phyloP scores from a whole-genome alignment of 164 flowering plant species.

The Magnolia sinica region DNA sequence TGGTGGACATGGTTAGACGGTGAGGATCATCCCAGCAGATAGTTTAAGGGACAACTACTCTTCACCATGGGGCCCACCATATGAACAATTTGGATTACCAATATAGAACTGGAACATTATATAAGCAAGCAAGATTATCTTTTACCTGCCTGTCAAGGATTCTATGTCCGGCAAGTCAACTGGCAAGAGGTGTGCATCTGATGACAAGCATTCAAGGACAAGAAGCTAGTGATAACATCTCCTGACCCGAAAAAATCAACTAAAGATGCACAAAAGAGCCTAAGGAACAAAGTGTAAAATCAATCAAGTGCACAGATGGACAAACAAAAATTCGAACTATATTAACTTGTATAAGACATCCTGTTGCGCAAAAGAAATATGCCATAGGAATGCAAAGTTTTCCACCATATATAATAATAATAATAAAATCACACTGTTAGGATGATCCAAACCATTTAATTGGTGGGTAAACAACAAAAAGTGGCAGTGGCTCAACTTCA shows the following conservation, averaged over 20 bases:
- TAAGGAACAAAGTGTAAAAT: neutral
- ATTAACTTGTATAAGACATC: neutral
- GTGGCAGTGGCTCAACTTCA: no score
- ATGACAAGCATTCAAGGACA: constrained; percentile 17
- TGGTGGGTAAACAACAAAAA: no score
- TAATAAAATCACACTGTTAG: no score
- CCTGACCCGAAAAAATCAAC: neutral
- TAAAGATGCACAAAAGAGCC: neutral
- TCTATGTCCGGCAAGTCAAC: constrained; percentile 78
- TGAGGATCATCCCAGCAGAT: no score
- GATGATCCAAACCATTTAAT: no score
- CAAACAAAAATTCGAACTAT: neutral
- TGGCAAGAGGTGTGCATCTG: constrained; percentile 93
- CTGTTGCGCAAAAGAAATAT: neutral
- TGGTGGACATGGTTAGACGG: no score
- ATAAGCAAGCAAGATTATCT: neutral
- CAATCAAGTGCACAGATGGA: neutral
- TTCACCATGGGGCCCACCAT: neutral
- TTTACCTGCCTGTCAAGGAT: constrained; percentile 66
- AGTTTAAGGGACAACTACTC: neutral
- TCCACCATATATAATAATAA: neutral
- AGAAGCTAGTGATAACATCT: neutral
- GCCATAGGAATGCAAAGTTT: neutral
- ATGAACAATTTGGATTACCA: neutral
- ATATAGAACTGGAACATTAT: neutral